A percentile compares a stretch with the other conserved stretches of the same genome.
These are phyloP conservation scores for Gloeopeniophorella convolvens DNA, from an alignment of 768 basidiomycete genomes.

Conservation along the genomic window DNA sequence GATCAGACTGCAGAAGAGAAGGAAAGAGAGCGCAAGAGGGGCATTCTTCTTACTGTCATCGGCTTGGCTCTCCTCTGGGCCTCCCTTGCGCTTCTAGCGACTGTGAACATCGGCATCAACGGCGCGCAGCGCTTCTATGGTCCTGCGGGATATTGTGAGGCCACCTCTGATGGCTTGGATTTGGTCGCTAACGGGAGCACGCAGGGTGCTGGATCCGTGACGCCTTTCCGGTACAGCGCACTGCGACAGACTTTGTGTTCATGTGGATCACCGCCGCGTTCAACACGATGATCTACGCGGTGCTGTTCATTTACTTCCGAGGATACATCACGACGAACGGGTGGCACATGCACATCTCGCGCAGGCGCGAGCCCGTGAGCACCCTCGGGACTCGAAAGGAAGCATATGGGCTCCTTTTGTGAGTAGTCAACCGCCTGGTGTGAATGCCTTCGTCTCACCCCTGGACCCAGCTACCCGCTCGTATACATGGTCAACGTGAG, in stretches of 20 bases:
- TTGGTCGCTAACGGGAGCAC: not conserved
- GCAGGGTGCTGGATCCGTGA: slow-evolving; percentile 47
- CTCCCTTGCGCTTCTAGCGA: slow-evolving; percentile 34
- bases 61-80: slow-evolving; percentile 32
- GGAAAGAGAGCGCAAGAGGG: not conserved
- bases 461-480: slow-evolving; percentile 35
- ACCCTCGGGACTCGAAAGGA: not conserved
- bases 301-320: slow-evolving; percentile 39
- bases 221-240: slow-evolving; percentile 31
- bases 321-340: slow-evolving; percentile 33
- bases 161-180: not conserved
- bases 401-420: slow-evolving; percentile 8
- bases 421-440: not conserved
- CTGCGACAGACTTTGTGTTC: slow-evolving; percentile 44
- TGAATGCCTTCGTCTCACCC: not conserved
- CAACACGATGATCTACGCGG: slow-evolving; percentile 38
- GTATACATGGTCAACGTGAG: slow-evolving; percentile 34
- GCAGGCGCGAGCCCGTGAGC: not conserved
- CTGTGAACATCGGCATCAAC: slow-evolving; percentile 30
- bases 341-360: slow-evolving; percentile 19
- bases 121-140: slow-evolving; percentile 35
- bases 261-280: slow-evolving; percentile 39
- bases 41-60: not conserved
- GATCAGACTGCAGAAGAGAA: not conserved
- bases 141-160: slow-evolving; percentile 36